Conservation (phyloP, 2,329 filamentous ascomycete genomes). For the Akanthomyces muscarius region DNA sequence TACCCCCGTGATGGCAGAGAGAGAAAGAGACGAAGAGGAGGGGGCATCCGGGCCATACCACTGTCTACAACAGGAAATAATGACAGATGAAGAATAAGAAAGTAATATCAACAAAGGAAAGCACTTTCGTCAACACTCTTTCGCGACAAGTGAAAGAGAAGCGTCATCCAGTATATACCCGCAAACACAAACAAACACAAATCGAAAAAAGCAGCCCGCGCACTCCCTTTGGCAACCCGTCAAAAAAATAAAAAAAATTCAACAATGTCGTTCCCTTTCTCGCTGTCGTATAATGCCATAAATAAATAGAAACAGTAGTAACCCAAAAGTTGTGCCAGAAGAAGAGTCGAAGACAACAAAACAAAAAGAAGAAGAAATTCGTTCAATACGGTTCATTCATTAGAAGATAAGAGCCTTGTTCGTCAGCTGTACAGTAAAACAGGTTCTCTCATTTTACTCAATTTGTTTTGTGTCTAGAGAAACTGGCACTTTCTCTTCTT, state of each 20-base stretch:
- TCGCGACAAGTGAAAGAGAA: not conserved
- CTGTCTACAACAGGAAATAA: constrained; percentile 15
- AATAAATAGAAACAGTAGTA: not conserved
- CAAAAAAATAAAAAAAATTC: constrained; percentile 12
- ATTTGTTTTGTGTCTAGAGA: constrained; percentile 49
- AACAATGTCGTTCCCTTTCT: not conserved
- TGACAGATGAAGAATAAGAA: constrained; percentile 17
- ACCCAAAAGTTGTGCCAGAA: constrained; percentile 9
- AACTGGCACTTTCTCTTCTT: constrained; percentile 83
- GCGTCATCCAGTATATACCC: not conserved
- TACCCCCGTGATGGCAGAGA: not conserved
- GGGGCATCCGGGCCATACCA: not conserved
- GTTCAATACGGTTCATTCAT: constrained; percentile 35
- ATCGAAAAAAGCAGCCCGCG: constrained; percentile 5
- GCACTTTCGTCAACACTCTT: not conserved
- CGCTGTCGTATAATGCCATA: constrained; percentile 14
- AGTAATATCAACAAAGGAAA: not conserved
- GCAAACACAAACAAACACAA: constrained; percentile 9
- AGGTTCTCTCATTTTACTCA: constrained; percentile 7
- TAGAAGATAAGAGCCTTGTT: constrained; percentile 28
- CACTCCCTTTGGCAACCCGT: constrained; percentile 17
- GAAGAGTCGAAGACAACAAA: not conserved
- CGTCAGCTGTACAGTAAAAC: not conserved
- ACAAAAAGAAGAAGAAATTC: constrained; percentile 32
- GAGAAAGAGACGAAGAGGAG: not conserved